Evolutionary conservation across 1,139 yeast genomes (phyloP), one percentile per base, ranked within the genome.

Genomic region (Blastobotrys petasosporus): DNA sequence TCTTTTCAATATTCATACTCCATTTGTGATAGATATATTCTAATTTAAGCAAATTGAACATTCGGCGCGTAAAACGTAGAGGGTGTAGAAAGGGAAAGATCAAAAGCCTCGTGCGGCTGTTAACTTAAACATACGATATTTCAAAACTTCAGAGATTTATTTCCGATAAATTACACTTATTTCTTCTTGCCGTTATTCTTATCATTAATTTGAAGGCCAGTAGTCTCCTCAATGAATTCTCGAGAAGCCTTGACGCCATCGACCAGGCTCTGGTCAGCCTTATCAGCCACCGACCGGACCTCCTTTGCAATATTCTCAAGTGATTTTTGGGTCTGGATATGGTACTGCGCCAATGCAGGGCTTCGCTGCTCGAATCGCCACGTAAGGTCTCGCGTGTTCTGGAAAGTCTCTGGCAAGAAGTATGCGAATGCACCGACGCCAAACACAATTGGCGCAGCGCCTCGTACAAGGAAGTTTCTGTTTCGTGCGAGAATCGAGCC

Each of bases 401-500:
- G 62, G 58, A 77, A 86, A 0, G 98, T 88, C 39, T 74, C 68
- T 23, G 98, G 98, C 57, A 90, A 73, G 54, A 84, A 82, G 64
- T 80, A 76, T 50, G 73, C 77, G 68, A 88, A 86, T 1, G 95
- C 82, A 10, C 74, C 75, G 15, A 77, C 55, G 12, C 95, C 95
- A 43, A 85, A 73, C 0, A 74, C 66, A 2, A 83, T 50, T 2
- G 97, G 97, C 10, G 80, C 71, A 0, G 77, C 53, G 3, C 75
- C 67, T 58, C 82, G 80, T 12, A 85, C 63, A 3, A 82, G 45
- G 11, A 83, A 50, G 41, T 80, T 77, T 51, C 86, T 75, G 58
- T 81, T 81, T 60, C 95, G 86, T 2, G 95, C 79, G 43, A 85
- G 63, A 42, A 92, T 80, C 28, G 86, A 77, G 44, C 97, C 97